Base-by-base conservation (phyloP, 2,329 filamentous ascomycete genomes). In the Grosmannia serpens region DNA sequence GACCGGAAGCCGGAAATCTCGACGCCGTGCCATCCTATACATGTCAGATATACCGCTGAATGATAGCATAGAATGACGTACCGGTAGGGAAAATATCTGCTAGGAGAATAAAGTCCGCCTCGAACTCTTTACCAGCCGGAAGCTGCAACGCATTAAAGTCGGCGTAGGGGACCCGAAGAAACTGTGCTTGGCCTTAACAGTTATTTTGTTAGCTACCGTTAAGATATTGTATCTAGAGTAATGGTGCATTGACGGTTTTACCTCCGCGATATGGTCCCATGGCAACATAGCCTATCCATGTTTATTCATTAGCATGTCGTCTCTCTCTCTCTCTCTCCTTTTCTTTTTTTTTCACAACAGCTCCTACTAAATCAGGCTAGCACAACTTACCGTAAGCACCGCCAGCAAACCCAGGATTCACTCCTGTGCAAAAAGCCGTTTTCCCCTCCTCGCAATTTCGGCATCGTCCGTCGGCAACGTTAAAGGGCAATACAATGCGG, bases 11-110 rank as follows among this genome's bases (percentile, higher is more conserved):
- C 71, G 10, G 71, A 66, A 60, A 67, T 67, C 20, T 66, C 64
- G 7, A 75, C 59, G 2, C 67, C 70, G 50, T 65, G 62, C 73
- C 73, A 76, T 7, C 66, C 72, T 0, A 71, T 74, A 17, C 67
- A 62, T 61, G 73, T 46, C 44, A 73, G 52, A 75, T 72, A 22
- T 20, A 24, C n/a, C 1, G 51, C 51, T 6, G 15, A 31, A 27
- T 10, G 15, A 52, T n/a, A 5, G 50, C 11, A 52, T 31, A 17
- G 26, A 22, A 33, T 31, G 49, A 17, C 52, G 2, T 27, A 54
- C 53, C 53, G 20, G 53, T 54, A 20, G 53, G 53, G 24, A 54
- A 54, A n/a, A 54, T 54, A 24, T 54, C 53, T 9, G 53, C 53
- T 22, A 54, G 29, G 17, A 54, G 53, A 20, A 54, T 29, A 44